These are phyloP conservation scores for Umbelopsis ramanniana DNA, from an alignment of 192 early-diverging fungal species.

Conservation along the genomic window DNA sequence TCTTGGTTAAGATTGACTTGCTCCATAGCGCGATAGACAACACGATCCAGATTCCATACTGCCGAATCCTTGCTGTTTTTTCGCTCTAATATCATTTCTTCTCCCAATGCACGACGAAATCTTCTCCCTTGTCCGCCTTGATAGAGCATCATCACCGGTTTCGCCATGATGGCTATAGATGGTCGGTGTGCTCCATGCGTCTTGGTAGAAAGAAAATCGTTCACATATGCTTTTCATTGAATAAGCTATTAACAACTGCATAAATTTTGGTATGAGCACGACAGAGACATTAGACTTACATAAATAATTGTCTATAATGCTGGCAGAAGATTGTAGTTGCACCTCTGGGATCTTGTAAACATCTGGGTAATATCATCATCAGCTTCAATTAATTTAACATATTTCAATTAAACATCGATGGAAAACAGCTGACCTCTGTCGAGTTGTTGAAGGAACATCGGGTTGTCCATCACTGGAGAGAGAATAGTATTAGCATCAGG, in stretches of 20 bases:
- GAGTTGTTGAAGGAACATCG: constrained; percentile 65
- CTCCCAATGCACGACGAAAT: constrained; percentile 40
- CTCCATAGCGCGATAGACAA: constrained; percentile 1
- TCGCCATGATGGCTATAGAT: constrained; percentile 43
- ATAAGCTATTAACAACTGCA: not conserved
- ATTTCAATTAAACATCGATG: too few relatives aligned
- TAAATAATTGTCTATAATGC: constrained; percentile 45
- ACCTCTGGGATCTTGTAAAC: not conserved
- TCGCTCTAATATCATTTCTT: not conserved
- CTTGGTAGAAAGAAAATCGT: constrained; percentile 9
- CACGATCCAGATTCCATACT: not conserved
- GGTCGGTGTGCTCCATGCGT: constrained; percentile 30
- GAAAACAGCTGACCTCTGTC: constrained; percentile 46
- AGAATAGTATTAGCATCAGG: not conserved
- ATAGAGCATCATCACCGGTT: constrained; percentile 49
- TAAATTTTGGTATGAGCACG: not conserved
- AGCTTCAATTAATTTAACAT: not conserved
- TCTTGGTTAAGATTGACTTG: constrained; percentile 1
- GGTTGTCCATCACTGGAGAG: constrained; percentile 60
- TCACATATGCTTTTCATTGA: constrained; percentile 9
- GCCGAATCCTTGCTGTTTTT: not conserved
- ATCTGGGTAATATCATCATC: not conserved
- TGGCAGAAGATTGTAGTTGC: constrained; percentile 33
- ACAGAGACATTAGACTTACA: constrained; percentile 22
- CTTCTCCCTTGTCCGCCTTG: constrained; percentile 38